Evolutionary conservation across 371 early-diverging fungal genomes (phyloP).

Genomic region (Choanephora cucurbitarum): DNA sequence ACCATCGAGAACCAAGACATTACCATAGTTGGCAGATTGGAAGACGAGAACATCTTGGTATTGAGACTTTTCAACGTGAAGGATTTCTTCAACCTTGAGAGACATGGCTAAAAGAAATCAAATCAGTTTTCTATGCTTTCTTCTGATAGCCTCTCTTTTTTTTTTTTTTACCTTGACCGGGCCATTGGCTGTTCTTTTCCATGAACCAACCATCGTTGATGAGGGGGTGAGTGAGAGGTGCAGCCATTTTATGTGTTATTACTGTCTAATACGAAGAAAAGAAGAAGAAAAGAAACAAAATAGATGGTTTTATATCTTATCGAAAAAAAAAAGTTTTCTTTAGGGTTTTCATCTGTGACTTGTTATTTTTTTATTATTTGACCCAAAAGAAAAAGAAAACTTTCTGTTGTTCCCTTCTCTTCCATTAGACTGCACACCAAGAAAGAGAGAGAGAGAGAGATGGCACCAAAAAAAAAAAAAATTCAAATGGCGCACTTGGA

Average conservation of each 20-base stretch:
- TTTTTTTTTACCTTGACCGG: slow-evolving; percentile 82
- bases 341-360: too few species aligned
- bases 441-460: too few species aligned
- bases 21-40: slow-evolving; percentile 91
- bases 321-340: too few species aligned
- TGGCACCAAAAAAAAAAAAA: too few species aligned
- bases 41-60: slow-evolving; percentile 98
- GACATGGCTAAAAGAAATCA: slow-evolving; percentile 75
- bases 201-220: slow-evolving; percentile 95
- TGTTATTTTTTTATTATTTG: too few species aligned
- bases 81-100: slow-evolving; percentile 90
- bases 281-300: slow-evolving; percentile 7
- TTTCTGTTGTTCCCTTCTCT: too few species aligned
- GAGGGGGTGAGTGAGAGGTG: slow-evolving; percentile 79
- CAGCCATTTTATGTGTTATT: slow-evolving; percentile 39
- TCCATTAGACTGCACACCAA: too few species aligned
- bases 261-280: too few species aligned
- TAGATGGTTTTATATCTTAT: too few species aligned
- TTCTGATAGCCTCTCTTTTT: slow-evolving; percentile 1
- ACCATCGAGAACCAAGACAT: slow-evolving; percentile 95
- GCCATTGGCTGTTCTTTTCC: slow-evolving; percentile 93
- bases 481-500: too few species aligned
- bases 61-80: slow-evolving; percentile 90
- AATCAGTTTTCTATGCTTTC: neutral
- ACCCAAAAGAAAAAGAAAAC: too few species aligned